These are phyloP conservation scores for Sporothrix luriei DNA, from an alignment of 2,329 filamentous ascomycete species.

Conservation along the genomic window DNA sequence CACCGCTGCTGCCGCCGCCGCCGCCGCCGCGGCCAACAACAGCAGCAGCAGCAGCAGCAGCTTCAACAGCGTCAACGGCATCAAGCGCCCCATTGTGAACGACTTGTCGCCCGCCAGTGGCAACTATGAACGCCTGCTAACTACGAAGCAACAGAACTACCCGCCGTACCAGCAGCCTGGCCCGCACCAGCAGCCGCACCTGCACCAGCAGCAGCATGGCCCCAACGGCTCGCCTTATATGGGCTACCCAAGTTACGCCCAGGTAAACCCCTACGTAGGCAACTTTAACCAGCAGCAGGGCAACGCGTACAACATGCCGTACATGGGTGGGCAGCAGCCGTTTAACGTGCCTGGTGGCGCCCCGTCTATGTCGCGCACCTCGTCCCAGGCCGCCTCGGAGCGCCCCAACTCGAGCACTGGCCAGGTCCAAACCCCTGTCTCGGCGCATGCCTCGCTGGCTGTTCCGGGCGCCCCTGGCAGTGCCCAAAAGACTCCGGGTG, in stretches of 20 bases:
- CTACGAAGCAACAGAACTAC: constrained; percentile 66
- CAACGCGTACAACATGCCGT: constrained; percentile 40
- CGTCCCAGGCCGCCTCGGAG: constrained; percentile 74
- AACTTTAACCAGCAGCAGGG: constrained; percentile 2
- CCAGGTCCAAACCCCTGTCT: constrained; percentile 62
- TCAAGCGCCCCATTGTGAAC: constrained; percentile 38
- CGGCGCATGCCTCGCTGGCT: constrained; percentile 60
- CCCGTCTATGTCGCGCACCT: constrained; percentile 80
- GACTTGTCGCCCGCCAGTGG: constrained; percentile 70
- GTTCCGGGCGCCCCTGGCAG: constrained; percentile 53
- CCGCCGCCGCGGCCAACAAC: background rate
- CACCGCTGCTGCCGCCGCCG: background rate
- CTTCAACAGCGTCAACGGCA: background rate
- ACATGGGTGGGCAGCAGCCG: constrained; percentile 46
- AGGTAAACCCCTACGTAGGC: constrained; percentile 37
- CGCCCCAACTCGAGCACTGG: constrained; percentile 65
- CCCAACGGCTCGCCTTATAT: constrained; percentile 42
- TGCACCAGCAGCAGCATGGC: constrained; percentile 37
- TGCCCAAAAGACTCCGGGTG: constrained; percentile 36
- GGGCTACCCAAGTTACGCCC: constrained; percentile 44
- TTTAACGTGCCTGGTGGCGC: constrained; percentile 52
- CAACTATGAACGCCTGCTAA: constrained; percentile 75
- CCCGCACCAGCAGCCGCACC: constrained; percentile 14
- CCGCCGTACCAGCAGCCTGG: constrained; percentile 50
- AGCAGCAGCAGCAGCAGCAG: background rate